Percentiles rank a stretch among this genome's conserved stretches.
Evolutionary conservation across 768 basidiomycete species (phyloP).

Genomic region (Suillus tomentosus): DNA sequence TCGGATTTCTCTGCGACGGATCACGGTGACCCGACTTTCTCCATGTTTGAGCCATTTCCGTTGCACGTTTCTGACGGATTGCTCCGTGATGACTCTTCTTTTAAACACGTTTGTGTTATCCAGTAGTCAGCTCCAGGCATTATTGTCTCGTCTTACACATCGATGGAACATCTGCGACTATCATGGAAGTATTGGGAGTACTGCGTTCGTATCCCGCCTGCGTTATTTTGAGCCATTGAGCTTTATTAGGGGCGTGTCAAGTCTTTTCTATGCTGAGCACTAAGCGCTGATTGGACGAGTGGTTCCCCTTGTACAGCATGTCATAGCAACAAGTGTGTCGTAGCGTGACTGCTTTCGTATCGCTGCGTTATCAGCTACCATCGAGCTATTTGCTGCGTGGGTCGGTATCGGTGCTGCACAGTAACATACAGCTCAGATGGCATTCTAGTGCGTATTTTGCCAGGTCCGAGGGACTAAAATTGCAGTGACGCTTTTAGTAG

Average conservation of each 20-base stretch:
- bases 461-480: background rate
- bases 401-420: background rate
- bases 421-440: conserved; percentile 3
- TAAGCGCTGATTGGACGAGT: background rate
- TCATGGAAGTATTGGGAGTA: background rate
- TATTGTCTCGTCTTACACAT: background rate
- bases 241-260: conserved; percentile 2
- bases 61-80: conserved; percentile 2
- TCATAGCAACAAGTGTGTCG: background rate
- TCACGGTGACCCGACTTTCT: background rate
- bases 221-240: background rate
- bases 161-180: background rate
- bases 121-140: background rate
- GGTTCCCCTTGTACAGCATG: background rate
- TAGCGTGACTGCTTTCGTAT: background rate
- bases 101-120: background rate
- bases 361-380: conserved; percentile 8
- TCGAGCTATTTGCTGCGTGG: background rate
- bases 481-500: conserved; percentile 1
- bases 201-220: background rate
- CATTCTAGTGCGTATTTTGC: background rate
- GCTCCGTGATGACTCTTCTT: conserved; percentile 6
- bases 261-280: background rate
- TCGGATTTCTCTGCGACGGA: background rate
- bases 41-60: background rate